These are phyloP conservation scores for Diaporthe vexans DNA, from an alignment of 2,329 filamentous ascomycete species.

Conservation along the genomic window DNA sequence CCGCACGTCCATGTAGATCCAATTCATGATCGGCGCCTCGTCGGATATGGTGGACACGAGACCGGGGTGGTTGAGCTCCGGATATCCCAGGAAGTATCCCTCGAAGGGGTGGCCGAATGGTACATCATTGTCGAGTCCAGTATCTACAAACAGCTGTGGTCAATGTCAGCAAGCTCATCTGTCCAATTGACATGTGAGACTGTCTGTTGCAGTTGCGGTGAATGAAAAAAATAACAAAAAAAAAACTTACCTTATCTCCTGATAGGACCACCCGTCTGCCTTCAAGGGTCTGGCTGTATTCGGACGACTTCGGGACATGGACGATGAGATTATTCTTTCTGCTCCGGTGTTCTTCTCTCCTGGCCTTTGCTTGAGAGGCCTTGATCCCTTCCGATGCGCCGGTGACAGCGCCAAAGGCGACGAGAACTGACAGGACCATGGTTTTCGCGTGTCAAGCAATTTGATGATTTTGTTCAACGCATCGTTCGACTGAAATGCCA, in stretches of 20 bases:
- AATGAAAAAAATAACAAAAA: too few species aligned
- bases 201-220: not conserved
- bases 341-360: conserved; percentile 61
- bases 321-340: conserved; percentile 63
- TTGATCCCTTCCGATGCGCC: conserved; percentile 62
- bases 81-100: conserved; percentile 71
- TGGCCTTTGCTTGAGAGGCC: conserved; percentile 60
- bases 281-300: conserved; percentile 58
- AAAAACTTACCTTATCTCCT: conserved; percentile 54
- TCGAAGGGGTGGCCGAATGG: conserved; percentile 64
- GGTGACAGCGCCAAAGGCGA: conserved; percentile 60
- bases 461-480: conserved; percentile 9
- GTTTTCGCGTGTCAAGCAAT: not conserved
- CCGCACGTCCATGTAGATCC: conserved; percentile 62
- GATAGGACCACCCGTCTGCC: conserved; percentile 61
- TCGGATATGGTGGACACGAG: conserved; percentile 63
- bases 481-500: conserved; percentile 9
- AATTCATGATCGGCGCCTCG: conserved; percentile 63
- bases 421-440: conserved; percentile 50
- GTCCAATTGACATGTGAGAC: not conserved
- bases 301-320: conserved; percentile 61
- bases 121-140: conserved; percentile 48
- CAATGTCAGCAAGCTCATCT: not conserved
- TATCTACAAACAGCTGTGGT: conserved; percentile 62
- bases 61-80: conserved; percentile 60